Percentiles rank a stretch among this genome's conserved stretches.
phyloP scores from a whole-genome alignment of 1,284 basidiomycete species.

The Ceratobasidium sp. region DNA sequence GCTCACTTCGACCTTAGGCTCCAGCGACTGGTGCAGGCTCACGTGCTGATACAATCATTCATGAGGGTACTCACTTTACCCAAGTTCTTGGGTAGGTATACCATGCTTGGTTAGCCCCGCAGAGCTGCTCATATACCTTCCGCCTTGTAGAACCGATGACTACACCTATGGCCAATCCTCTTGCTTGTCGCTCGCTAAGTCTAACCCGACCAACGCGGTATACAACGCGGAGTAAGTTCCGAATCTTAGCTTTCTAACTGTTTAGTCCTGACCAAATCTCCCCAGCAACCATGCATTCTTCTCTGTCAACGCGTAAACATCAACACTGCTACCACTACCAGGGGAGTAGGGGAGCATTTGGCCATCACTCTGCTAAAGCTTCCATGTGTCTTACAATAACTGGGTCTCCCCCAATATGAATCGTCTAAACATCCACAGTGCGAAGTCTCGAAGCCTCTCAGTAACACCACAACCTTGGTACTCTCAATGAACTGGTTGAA shows the following conservation, averaged over 20 bases:
- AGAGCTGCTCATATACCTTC: neutral
- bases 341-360: neutral
- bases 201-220: constrained; percentile 42
- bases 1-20: constrained; percentile 12
- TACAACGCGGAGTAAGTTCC: constrained; percentile 46
- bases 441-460: too few relatives aligned
- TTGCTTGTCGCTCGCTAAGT: constrained; percentile 44
- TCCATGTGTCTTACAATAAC: neutral
- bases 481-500: too few relatives aligned
- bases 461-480: too few relatives aligned
- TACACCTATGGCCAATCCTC: constrained; percentile 42
- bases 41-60: constrained; percentile 45
- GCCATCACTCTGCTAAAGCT: neutral
- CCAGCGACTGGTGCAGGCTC: constrained; percentile 46
- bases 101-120: neutral
- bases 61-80: constrained; percentile 47
- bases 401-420: neutral
- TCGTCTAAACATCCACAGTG: neutral
- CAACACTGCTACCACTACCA: neutral
- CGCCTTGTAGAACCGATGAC: constrained; percentile 35
- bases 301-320: constrained; percentile 36
- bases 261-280: neutral
- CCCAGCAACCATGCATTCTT: constrained; percentile 43
- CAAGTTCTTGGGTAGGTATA: constrained; percentile 39
- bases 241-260: neutral